Evolutionary conservation across 164 flowering plant species (phyloP), one percentile per base, ranked within the genome.

Genomic region (Akebia trifoliata): DNA sequence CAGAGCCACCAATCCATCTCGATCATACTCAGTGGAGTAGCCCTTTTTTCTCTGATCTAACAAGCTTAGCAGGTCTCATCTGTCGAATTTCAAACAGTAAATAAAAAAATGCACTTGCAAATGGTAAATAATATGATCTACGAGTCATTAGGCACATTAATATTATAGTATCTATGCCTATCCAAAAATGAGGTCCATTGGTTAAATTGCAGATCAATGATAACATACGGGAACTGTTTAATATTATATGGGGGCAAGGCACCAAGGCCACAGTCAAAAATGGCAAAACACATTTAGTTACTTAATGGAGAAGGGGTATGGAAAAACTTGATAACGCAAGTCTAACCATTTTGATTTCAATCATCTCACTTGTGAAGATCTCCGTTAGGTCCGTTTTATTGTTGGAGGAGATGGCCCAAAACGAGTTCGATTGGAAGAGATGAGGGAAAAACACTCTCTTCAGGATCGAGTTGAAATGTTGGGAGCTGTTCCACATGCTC

Each of bases 381-480:
- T 57, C 20, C 70, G 14, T 61, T 46, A 93, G 97, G 97, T 90
- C 55, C 81, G 89, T 57, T 94, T 94, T 67, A 73, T 94, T 56
- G 65, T 90, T 70, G 99, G 99, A 60, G 97, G 99, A 59, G 99
- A 93, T 81, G 99, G 99, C 17, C 97, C 99, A 5, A 93, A 94
- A 71, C 74, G 95, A 26, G 99, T 90, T 55, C 79, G 93, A 46
- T 55, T 90, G 56, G 97, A 94, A 64, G 95, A 94, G 70, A 94
- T 94, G 99, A 81, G 97, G 71, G 95, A 88, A 67, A 94, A 87
- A 54, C 87, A 90, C 63, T 81, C 84, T 64, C 87, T 93, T 62
- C 97, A 90, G 76, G 97, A 94, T 66, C 74, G 96, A 55, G 97
- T 94, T 63, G 95, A 94, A 69, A 90, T 94, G 99, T 67, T 94